Evolutionary conservation across 208 protist species (phyloP), one percentile per base, ranked within the genome.

Genomic region (Leishmania mexicana): DNA sequence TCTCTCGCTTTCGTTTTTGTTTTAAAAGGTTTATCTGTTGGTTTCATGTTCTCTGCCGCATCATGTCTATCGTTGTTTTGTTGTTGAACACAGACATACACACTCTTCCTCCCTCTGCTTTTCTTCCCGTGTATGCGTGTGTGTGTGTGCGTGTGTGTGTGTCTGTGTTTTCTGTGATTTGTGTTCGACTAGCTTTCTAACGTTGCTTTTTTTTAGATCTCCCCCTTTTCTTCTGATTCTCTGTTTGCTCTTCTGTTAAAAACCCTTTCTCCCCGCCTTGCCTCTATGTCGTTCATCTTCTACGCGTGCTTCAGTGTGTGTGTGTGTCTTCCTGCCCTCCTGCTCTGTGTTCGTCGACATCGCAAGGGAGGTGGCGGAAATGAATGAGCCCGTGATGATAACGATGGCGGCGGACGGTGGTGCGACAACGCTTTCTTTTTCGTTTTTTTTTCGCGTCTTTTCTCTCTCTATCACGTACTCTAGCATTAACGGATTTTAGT

Each of bases 341-440:
- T 73, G 42, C 68, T 73, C 68, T 42, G 68, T 73, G 68, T 73
- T 73, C 8, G 19, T 73, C 24, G 42, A 73, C 68, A 73, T 73
- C 68, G 68, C 38, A 21, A 53, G 6, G 68, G 45, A 31, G 40
- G 15, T 5, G 68, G 68, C 35, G 7, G 21, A 51, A n/a, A 28
- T 73, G 31, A n/a, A 28, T 73, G 31, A 49, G 24, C 24, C 19
- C 7, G 21, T 31, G 68, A 53, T 31, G 68, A 7, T 53, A 8
- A 15, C 68, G 3, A 73, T 51, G 68, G 68, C 35, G 42, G 38
- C 24, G 45, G 45, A 35, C 45, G 42, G 24, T 31, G 42, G 8
- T 6, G 45, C 45, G 42, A 73, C 68, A 73, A n/a, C 15, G 24
- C 19, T 3, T 24, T 45, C 40, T 49, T 6, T 40, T 70, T 15